Percentiles rank a stretch among this genome's conserved stretches.
Evolutionary conservation across 176 grass and related monocot species (phyloP).

Genomic region (Zoysia japonica): DNA sequence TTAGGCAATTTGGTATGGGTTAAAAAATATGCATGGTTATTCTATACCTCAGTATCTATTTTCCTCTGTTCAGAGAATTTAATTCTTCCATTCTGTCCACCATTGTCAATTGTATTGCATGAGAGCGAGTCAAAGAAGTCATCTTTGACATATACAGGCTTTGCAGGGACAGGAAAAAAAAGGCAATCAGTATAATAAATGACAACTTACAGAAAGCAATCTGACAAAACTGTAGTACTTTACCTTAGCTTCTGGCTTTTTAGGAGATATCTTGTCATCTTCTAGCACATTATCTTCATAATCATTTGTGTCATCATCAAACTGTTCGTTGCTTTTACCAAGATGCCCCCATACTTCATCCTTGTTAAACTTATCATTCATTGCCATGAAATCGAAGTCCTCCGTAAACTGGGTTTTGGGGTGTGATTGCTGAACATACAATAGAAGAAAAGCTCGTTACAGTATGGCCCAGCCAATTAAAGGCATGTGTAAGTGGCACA

Average conservation of each 20-base stretch:
- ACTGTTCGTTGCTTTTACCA: constrained; percentile 72
- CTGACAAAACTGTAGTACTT: not conserved
- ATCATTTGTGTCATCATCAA: constrained; percentile 53
- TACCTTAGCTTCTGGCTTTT: constrained; percentile 55
- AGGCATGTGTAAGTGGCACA: constrained; percentile 2
- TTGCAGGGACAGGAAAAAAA: constrained; percentile 27
- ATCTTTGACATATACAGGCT: constrained; percentile 92
- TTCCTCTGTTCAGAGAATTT: constrained; percentile 86
- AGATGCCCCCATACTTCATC: constrained; percentile 98
- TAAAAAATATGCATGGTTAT: not conserved
- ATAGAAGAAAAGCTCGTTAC: not conserved
- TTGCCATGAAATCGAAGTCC: constrained; percentile 95
- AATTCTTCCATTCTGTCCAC: constrained; percentile 62
- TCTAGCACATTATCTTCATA: constrained; percentile 60
- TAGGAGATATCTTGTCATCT: constrained; percentile 56
- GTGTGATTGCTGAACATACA: constrained; percentile 44
- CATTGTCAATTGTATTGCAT: constrained; percentile 71
- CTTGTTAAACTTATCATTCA: constrained; percentile 99
- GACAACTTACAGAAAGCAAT: constrained; percentile 3
- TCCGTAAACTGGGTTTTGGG: constrained; percentile 73
- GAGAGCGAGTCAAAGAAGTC: constrained; percentile 98
- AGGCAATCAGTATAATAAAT: constrained; percentile 29
- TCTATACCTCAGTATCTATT: constrained; percentile 81
- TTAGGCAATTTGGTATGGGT: not conserved
- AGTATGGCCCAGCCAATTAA: not conserved